Base-by-base conservation (phyloP, 2,329 filamentous ascomycete genomes). In the Phymatotrichopsis omnivora region DNA sequence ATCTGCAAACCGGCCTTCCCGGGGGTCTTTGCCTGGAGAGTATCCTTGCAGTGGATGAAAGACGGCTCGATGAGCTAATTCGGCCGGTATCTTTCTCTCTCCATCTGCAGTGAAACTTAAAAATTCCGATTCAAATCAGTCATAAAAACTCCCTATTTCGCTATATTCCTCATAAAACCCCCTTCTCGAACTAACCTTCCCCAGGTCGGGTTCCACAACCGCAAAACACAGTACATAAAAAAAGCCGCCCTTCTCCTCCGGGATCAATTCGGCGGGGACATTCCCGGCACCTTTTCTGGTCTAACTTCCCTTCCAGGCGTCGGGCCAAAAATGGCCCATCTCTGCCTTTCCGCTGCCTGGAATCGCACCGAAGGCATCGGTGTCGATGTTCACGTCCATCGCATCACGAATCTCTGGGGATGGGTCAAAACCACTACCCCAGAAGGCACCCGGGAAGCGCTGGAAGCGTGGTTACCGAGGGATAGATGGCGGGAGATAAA, bases 401-500 rank as follows among this genome's bases (percentile, higher is more conserved):
- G 87, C 44, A 93, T 95, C 64, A 89, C 85, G 40, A 94, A 94
- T 65, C 69, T 93, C 22, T 94, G 86, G 86, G 82, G 84, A 3
- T 95, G 87, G 87, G 56, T 56, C 8, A 76, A 93, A 62, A 76
- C 75, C 62, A 89, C 82, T 2, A 81, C 69, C 10, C 87, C 87
- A 0, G 87, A 95, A 67, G 82, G 84, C 61, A 93, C 87, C 23
- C 72, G 87, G 32, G 66, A 71, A 42, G 75, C 77, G 25, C 68
- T 95, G 47, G 75, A 95, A 67, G 71, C 71, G 12, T 95, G 87
- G 87, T 67, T 95, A 57, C 87, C 87, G 2, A 73, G 65, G 49
- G 84, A 93, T 39, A 78, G 75, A 58, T 95, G 87, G 87, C 82
- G 84, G 63, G 85, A 93, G 64, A 93, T 95, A 62, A 95, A 95